Conservation (phyloP, 805 yeast species). For the Candida caryicola region DNA sequence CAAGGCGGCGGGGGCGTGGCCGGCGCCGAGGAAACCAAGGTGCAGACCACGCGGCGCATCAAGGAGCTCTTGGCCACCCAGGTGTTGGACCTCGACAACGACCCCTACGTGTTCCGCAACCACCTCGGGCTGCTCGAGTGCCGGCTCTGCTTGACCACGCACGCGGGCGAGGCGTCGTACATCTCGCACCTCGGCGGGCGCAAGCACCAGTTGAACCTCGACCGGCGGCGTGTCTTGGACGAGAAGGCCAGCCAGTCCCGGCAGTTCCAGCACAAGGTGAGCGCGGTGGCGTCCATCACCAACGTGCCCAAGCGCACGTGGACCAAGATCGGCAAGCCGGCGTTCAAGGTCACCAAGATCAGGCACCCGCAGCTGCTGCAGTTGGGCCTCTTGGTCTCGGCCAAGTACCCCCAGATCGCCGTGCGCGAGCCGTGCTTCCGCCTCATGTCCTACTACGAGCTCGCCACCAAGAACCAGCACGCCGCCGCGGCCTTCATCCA, state of each 20-base stretch:
- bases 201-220: constrained; percentile 73
- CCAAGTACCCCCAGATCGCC: constrained; percentile 52
- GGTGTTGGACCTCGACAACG: constrained; percentile 53
- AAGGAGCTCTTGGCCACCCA: constrained; percentile 55
- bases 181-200: constrained; percentile 81
- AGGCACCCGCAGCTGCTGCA: constrained; percentile 57
- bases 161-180: constrained; percentile 75
- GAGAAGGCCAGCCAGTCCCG: constrained; percentile 17
- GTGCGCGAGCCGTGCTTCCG: constrained; percentile 62
- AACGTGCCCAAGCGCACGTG: constrained; percentile 46
- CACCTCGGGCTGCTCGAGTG: constrained; percentile 87
- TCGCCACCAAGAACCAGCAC: constrained; percentile 38
- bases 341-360: constrained; percentile 63
- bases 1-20: constrained; percentile 92
- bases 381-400: constrained; percentile 63
- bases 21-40: constrained; percentile 63
- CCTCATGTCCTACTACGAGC: constrained; percentile 77
- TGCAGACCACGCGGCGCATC: constrained; percentile 65
- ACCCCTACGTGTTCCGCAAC: constrained; percentile 82
- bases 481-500: constrained; percentile 24
- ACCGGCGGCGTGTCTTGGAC: constrained; percentile 48
- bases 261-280: background rate
- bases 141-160: constrained; percentile 77
- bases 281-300: constrained; percentile 27
- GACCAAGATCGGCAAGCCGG: constrained; percentile 70